Evolutionary conservation across 2,329 filamentous ascomycete species (phyloP).

Genomic region (Chalara sp.): DNA sequence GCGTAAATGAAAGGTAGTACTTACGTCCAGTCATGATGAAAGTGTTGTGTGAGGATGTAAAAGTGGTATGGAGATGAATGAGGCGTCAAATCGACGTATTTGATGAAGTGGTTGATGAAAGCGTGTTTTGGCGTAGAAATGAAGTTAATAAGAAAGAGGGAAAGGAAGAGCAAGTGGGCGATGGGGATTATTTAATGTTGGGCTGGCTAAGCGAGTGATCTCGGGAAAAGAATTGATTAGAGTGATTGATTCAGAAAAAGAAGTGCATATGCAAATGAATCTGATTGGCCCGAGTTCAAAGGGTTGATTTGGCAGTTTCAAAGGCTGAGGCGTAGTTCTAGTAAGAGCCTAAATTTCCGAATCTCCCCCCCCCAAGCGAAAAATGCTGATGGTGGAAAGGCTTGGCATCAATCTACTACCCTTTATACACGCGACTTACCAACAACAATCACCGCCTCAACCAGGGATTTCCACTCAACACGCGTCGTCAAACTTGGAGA

Average conservation of each 20-base stretch:
- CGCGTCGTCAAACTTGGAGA: too few species aligned
- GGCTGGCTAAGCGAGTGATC: too few species aligned
- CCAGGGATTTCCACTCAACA: too few species aligned
- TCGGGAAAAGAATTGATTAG: neutral
- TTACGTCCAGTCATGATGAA: constrained; percentile 53
- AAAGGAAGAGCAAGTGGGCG: neutral
- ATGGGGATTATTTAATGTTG: too few species aligned
- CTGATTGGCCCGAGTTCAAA: neutral
- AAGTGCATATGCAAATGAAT: neutral
- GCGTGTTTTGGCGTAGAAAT: neutral
- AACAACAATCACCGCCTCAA: too few species aligned
- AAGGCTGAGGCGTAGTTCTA: neutral
- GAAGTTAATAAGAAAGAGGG: neutral
- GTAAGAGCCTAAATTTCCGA: neutral
- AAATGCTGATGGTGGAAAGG: too few species aligned
- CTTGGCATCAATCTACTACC: too few species aligned
- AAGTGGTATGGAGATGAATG: constrained; percentile 9
- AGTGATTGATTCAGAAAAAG: neutral
- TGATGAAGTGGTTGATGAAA: constrained; percentile 11
- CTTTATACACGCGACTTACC: too few species aligned
- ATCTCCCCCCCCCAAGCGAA: too few species aligned
- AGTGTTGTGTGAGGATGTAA: constrained; percentile 24
- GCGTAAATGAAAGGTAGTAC: constrained; percentile 23
- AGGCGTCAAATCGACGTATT: constrained; percentile 8
- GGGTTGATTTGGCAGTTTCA: neutral